These are phyloP conservation scores for Colletotrichum orchidophilum DNA, from an alignment of 2,329 filamentous ascomycete genomes.

Conservation along the genomic window DNA sequence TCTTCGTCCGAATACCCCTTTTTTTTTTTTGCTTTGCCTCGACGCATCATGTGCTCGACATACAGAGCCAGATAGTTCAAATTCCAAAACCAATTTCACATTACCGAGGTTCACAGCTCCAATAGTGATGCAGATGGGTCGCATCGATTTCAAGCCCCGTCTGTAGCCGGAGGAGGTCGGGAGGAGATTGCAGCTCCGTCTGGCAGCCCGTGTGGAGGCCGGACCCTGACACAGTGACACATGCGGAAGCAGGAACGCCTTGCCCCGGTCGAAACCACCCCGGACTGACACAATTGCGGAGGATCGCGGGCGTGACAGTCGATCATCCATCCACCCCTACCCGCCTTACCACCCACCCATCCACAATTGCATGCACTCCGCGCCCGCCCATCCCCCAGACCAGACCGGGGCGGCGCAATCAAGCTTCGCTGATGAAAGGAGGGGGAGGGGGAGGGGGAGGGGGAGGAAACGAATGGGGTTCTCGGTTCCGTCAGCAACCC, in stretches of 20 bases:
- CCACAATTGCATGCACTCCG: neutral
- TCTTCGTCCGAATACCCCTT: slow-evolving; percentile 25
- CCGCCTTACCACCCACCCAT: neutral
- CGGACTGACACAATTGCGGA: neutral
- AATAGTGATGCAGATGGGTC: neutral
- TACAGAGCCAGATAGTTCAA: slow-evolving; percentile 2
- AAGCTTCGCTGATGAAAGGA: neutral
- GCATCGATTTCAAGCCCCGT: neutral
- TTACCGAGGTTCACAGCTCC: neutral
- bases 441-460: neutral
- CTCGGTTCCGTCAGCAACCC: neutral
- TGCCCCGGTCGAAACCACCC: neutral
- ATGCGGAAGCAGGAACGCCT: neutral
- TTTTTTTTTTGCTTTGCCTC: neutral
- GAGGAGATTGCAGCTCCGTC: neutral
- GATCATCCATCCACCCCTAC: neutral
- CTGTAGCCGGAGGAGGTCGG: neutral
- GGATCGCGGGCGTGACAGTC: neutral
- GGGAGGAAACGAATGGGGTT: neutral
- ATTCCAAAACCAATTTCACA: neutral
- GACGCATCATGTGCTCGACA: neutral
- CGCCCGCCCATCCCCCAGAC: neutral
- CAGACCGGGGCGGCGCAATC: neutral
- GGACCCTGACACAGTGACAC: neutral
- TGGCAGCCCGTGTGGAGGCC: neutral